Percentiles rank a stretch among this genome's conserved stretches.
These are phyloP conservation scores for Cordyceps cateniannulata DNA, from an alignment of 2,329 filamentous ascomycete species.

Conservation along the genomic window DNA sequence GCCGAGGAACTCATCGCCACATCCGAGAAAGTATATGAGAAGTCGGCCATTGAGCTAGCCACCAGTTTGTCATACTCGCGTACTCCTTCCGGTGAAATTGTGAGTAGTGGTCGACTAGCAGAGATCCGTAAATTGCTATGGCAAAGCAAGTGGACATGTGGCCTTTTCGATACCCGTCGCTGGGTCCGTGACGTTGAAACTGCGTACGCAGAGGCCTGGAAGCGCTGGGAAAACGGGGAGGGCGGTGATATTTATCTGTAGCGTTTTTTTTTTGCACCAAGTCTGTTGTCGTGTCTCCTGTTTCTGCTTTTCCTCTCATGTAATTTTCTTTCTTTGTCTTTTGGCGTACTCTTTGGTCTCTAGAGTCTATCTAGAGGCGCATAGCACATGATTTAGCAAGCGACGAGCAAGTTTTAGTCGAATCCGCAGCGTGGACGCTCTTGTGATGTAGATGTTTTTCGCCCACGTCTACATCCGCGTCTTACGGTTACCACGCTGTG, in stretches of 20 bases:
- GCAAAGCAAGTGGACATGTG: conserved; percentile 75
- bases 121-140: conserved; percentile 79
- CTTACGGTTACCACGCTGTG: too few species aligned
- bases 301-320: not conserved
- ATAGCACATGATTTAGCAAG: not conserved
- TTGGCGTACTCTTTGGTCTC: not conserved
- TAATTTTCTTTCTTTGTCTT: too few species aligned
- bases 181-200: conserved; percentile 89
- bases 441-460: not conserved
- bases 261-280: not conserved
- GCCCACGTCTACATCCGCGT: too few species aligned
- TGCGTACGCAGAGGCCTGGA: conserved; percentile 86
- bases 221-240: conserved; percentile 75
- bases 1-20: conserved; percentile 69
- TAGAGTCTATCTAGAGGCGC: not conserved
- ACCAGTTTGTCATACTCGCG: conserved; percentile 53
- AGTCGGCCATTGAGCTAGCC: conserved; percentile 63
- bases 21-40: conserved; percentile 80
- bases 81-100: conserved; percentile 37
- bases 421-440: not conserved
- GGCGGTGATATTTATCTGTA: conserved; percentile 88
- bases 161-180: conserved; percentile 81
- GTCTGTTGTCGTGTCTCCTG: not conserved
- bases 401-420: not conserved
- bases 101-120: conserved; percentile 62